Percentiles rank a stretch among this genome's conserved stretches.
These are phyloP conservation scores for Metschnikowia gelsemii DNA, from an alignment of 805 yeast genomes.

Conservation along the genomic window DNA sequence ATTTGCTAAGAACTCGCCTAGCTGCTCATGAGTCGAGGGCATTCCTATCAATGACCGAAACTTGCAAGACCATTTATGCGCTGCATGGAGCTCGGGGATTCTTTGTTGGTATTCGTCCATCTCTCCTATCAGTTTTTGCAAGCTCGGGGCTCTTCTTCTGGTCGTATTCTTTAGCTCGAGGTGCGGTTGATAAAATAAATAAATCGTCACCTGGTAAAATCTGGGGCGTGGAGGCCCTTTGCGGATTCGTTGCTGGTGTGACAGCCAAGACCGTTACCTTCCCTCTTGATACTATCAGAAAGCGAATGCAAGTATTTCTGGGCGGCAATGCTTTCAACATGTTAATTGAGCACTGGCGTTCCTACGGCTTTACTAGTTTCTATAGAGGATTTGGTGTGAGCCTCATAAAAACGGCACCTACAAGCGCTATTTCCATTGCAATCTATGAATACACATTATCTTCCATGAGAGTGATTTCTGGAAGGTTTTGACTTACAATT, in stretches of 20 bases:
- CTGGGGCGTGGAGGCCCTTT: slow-evolving; percentile 50
- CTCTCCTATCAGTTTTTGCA: slow-evolving; percentile 62
- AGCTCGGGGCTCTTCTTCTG: slow-evolving; percentile 76
- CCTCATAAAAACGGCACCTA: slow-evolving; percentile 76
- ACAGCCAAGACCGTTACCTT: slow-evolving; percentile 71
- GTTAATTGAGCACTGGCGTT: slow-evolving; percentile 39
- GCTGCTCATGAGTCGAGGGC: slow-evolving; percentile 56
- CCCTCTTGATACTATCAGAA: slow-evolving; percentile 82
- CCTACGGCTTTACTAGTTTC: slow-evolving; percentile 66
- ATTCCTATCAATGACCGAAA: slow-evolving; percentile 38
- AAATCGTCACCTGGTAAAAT: slow-evolving; percentile 16
- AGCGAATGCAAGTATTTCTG: slow-evolving; percentile 64
- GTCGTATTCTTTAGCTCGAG: slow-evolving; percentile 55
- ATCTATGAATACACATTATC: slow-evolving; percentile 51
- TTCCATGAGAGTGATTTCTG: slow-evolving; percentile 3
- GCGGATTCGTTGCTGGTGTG: slow-evolving; percentile 77
- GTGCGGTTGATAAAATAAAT: slow-evolving; percentile 27
- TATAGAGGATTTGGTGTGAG: slow-evolving; percentile 76
- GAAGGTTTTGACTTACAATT: not conserved
- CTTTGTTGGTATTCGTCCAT: slow-evolving; percentile 49
- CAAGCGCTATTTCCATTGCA: slow-evolving; percentile 65
- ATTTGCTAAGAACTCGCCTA: slow-evolving; percentile 80
- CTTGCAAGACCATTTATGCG: slow-evolving; percentile 27
- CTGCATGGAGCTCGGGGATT: slow-evolving; percentile 45
- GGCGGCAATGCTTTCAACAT: slow-evolving; percentile 25